A percentile compares a stretch with the other conserved stretches of the same genome.
These are phyloP conservation scores for Venturia nashicola DNA, from an alignment of 2,329 filamentous ascomycete species.

Conservation along the genomic window DNA sequence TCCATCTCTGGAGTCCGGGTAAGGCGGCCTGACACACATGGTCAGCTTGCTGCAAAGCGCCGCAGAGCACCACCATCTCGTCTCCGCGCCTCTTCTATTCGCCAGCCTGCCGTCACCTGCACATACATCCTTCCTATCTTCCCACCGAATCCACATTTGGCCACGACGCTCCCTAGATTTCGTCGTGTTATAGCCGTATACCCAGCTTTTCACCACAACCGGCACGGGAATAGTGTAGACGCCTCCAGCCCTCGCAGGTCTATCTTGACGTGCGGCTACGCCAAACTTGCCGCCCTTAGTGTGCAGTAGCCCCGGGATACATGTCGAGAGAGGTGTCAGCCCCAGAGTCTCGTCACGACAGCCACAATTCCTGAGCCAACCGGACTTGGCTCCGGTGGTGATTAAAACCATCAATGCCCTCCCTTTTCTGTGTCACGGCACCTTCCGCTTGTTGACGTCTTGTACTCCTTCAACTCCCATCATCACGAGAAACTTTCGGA, in stretches of 20 bases:
- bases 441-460: not conserved
- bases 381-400: not conserved
- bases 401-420: not conserved
- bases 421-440: not conserved
- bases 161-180: not conserved
- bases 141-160: not conserved
- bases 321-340: not conserved
- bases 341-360: not conserved
- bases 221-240: not conserved
- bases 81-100: not conserved
- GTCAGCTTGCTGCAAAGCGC: not conserved
- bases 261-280: conserved; percentile 1
- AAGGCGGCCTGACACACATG: not conserved
- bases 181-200: not conserved
- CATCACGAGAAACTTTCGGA: not conserved
- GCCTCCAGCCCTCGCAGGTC: not conserved
- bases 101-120: not conserved
- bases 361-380: not conserved
- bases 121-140: not conserved
- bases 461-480: not conserved
- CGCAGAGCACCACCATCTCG: not conserved
- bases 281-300: not conserved
- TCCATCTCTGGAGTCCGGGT: not conserved
- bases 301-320: not conserved
- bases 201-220: not conserved